Base-by-base conservation (phyloP, 2,329 filamentous ascomycete genomes). In the Cylindrodendrum hubeiense region DNA sequence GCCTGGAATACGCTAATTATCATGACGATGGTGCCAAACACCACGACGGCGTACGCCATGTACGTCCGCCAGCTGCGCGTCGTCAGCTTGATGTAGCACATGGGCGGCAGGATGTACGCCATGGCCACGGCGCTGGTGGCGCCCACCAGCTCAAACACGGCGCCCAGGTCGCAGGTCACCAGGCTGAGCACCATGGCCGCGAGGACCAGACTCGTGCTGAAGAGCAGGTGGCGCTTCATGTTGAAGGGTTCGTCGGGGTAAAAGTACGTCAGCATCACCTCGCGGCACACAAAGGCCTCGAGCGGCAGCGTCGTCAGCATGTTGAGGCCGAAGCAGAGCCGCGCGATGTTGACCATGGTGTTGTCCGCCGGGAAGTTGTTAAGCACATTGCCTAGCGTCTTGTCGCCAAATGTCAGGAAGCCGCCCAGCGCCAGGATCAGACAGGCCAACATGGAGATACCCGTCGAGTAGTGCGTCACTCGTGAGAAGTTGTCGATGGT, bases 251-350 rank as follows among this genome's bases (percentile, higher is more conserved):
- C 93, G 65, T 84, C 85, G 1, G 87, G 88, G 74, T 86, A 90
- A 77, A 85, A 91, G 80, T 97, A 98, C 68, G 93, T 94, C 71
- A 93, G 88, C 93, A 98, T 97, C 68, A 98, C 95, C 80, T 98
- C 96, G 75, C 96, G 90, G 80, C 96, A 99, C 59, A 99, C 96
- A 79, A 99, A 99, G 17, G 94, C 95, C 84, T 99, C 96, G 65
- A 99, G 90, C 0, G 96, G 96, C 37, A 99, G 85, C 2, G 96
- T 98, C 15, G 96, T 98, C 74, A 99, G 89, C 96, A 99, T 99
- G 85, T 99, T 99, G 71, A 99, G 87, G 2, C 96, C 96, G 77
- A 99, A 98, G 81, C 94, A 98, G 54, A 99, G 87, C 57, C 96
- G 91, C 22, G 96, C 96, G 63, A 99, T 87, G 80, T 98, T 98